phyloP scores from a whole-genome alignment of 768 basidiomycete genomes.

The Mycena epipterygia region DNA sequence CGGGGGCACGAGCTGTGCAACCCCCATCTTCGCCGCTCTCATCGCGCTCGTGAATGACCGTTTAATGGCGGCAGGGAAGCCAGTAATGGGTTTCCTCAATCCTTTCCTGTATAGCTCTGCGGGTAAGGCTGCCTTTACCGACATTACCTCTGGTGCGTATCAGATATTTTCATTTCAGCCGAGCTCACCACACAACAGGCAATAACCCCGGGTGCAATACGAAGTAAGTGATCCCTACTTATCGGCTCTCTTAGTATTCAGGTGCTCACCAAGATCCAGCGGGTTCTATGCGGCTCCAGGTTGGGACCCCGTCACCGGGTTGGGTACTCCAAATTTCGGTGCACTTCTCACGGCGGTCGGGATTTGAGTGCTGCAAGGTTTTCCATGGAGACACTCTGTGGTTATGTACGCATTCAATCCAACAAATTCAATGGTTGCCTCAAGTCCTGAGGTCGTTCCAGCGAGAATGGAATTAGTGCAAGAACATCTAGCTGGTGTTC shows the following conservation, averaged over 20 bases:
- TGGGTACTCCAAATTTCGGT: slow-evolving; percentile 53
- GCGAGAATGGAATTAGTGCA: too few relatives aligned
- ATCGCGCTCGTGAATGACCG: slow-evolving; percentile 61
- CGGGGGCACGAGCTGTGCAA: slow-evolving; percentile 59
- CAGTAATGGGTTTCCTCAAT: slow-evolving; percentile 57
- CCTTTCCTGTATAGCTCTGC: slow-evolving; percentile 52
- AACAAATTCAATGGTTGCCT: too few relatives aligned
- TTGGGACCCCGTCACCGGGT: slow-evolving; percentile 43
- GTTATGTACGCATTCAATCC: too few relatives aligned
- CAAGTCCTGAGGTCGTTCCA: too few relatives aligned
- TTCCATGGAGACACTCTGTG: too few relatives aligned
- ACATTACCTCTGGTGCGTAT: slow-evolving; percentile 12
- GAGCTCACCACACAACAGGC: background rate
- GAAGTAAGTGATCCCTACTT: background rate
- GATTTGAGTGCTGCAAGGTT: slow-evolving; percentile 9
- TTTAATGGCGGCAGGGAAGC: slow-evolving; percentile 45
- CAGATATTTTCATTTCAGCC: background rate
- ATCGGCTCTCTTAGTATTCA: background rate
- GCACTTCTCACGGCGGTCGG: slow-evolving; percentile 16
- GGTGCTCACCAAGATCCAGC: slow-evolving; percentile 1
- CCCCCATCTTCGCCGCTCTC: slow-evolving; percentile 60
- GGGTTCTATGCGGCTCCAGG: slow-evolving; percentile 49
- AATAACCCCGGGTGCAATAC: slow-evolving; percentile 27
- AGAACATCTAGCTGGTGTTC: too few relatives aligned
- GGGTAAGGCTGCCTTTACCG: slow-evolving; percentile 21